Evolutionary conservation across 108 stramenopile genomes (phyloP).

Genomic region (Nitzschia palea): DNA sequence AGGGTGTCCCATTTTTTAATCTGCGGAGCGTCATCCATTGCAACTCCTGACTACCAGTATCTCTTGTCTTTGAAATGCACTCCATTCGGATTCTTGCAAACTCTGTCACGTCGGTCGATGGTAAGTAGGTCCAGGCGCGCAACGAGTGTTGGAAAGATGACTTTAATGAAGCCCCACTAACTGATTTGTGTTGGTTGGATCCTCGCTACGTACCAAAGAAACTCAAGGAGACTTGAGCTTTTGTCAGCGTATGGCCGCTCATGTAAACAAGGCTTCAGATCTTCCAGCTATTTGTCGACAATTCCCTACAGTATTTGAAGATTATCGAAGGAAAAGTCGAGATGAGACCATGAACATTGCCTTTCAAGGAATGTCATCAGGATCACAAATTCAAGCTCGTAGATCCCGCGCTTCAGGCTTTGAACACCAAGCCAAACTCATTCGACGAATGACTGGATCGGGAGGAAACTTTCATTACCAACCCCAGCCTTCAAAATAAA

Average conservation of each 20-base stretch:
- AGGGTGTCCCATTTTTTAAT: too few species aligned
- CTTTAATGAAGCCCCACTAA: too few species aligned
- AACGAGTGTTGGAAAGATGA: too few species aligned
- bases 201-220: slow-evolving; percentile 12
- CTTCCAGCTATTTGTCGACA: slow-evolving; percentile 13
- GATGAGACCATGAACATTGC: slow-evolving; percentile 20
- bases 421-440: slow-evolving; percentile 26
- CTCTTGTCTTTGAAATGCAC: too few species aligned
- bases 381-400: slow-evolving; percentile 20
- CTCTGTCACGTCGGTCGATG: slow-evolving; percentile 1
- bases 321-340: slow-evolving; percentile 8
- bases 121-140: background rate
- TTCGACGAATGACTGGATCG: slow-evolving; percentile 25
- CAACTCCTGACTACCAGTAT: too few species aligned
- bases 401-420: slow-evolving; percentile 4
- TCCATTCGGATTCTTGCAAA: slow-evolving; percentile 15
- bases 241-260: slow-evolving; percentile 15
- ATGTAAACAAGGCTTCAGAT: slow-evolving; percentile 4
- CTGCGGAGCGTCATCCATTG: too few species aligned
- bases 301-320: slow-evolving; percentile 15
- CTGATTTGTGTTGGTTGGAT: too few species aligned
- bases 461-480: background rate
- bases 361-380: slow-evolving; percentile 34
- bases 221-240: slow-evolving; percentile 11
- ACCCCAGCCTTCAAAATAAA: slow-evolving; percentile 5